phyloP scores from a whole-genome alignment of 1,139 yeast genomes.

The Geotrichum europaeum region DNA sequence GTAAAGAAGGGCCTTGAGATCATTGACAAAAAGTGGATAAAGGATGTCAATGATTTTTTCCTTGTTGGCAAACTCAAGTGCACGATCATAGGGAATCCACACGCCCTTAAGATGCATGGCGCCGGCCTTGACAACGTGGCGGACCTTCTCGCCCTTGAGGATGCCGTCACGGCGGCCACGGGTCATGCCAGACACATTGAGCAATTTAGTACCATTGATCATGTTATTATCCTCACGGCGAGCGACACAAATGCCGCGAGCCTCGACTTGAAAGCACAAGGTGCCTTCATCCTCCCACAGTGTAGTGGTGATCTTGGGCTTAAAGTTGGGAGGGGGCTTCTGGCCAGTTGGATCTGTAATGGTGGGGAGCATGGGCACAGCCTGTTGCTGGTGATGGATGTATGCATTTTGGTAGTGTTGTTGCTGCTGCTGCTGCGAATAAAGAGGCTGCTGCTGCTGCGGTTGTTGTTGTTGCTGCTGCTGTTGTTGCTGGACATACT shows the following conservation, averaged over 20 bases:
- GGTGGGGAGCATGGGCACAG: slow-evolving; percentile 20
- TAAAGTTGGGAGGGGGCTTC: slow-evolving; percentile 53
- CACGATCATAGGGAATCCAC: slow-evolving; percentile 96
- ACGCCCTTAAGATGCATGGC: slow-evolving; percentile 97
- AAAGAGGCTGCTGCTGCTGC: slow-evolving; percentile 16
- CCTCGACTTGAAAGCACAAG: slow-evolving; percentile 90
- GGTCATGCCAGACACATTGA: slow-evolving; percentile 92
- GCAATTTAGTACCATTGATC: slow-evolving; percentile 89
- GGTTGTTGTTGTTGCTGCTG: slow-evolving; percentile 16
- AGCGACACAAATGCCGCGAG: slow-evolving; percentile 83
- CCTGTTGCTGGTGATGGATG: slow-evolving; percentile 11
- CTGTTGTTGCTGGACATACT: slow-evolving; percentile 17
- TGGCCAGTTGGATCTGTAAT: slow-evolving; percentile 50
- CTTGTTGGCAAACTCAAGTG: slow-evolving; percentile 81
- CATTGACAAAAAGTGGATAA: slow-evolving; percentile 82
- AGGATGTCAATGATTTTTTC: slow-evolving; percentile 82
- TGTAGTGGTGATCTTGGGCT: slow-evolving; percentile 88
- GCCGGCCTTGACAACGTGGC: slow-evolving; percentile 94
- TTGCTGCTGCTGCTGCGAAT: slow-evolving; percentile 18
- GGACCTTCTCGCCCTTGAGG: slow-evolving; percentile 73
- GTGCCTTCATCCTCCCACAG: slow-evolving; percentile 98
- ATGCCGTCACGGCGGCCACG: slow-evolving; percentile 95
- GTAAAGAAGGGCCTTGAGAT: slow-evolving; percentile 61
- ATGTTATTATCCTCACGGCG: slow-evolving; percentile 86
- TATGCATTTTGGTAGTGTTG: slow-evolving; percentile 10